Base-by-base conservation (phyloP, 164 flowering plant species). In the Protea cynaroides region DNA sequence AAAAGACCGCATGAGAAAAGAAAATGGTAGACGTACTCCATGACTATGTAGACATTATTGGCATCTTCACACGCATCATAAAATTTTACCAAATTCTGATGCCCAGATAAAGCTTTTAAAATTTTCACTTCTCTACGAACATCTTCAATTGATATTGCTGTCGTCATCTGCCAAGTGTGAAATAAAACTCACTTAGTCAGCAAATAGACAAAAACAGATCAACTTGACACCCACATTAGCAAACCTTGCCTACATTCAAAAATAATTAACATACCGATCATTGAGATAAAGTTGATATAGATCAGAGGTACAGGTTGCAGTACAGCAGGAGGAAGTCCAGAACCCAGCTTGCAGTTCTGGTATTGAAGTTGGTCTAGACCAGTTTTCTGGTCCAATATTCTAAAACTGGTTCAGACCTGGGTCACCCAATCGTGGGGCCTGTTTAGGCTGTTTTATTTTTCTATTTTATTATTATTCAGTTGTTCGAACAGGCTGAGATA, bases 111-210 rank as follows among this genome's bases (percentile, higher is more conserved):
- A 21, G 86, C 94, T 79, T 88, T 92, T 79, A 95, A 78, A 38
- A 95, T 85, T 80, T 88, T 92, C 74, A 90, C 97, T 79, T 95
- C 99, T 70, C 96, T 77, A 7, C 97, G 86, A 71, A 89, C 97
- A 90, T 95, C 99, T 86, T 95, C 99, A 64, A 90, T 86, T 18
- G 97, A 75, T 77, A 95, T 84, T 29, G 97, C 90, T 57, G 97
- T 82, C 50, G 92, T 87, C 99, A 95, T 90, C 99, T 92, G 88
- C 73, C 69, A 79, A 29, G 4, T 5, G 5, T 5, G 34, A 29
- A 75, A 75, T 23, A 38, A 68, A 44, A 69, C 25, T 56, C 63
- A 38, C 53, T 62, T 25, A 56, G 55, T 54, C 18, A 52, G 34
- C 14, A 37, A 19, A 29, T 29, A 29, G 34, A 5, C 2, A 29